These are phyloP conservation scores for Hemileccinum rubropunctum DNA, from an alignment of 768 basidiomycete genomes.

Conservation along the genomic window DNA sequence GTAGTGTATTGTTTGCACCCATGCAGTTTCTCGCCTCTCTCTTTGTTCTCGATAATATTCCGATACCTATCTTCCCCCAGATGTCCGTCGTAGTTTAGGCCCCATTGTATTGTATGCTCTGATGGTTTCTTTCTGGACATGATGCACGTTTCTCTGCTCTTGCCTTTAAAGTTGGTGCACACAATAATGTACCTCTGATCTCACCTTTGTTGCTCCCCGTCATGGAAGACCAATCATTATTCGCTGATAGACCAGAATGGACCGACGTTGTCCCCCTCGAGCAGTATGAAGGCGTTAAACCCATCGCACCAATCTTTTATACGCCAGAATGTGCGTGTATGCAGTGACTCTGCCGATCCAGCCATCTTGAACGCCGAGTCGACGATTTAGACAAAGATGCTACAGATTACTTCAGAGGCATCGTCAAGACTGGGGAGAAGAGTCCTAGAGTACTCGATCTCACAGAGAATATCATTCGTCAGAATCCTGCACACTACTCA, in stretches of 20 bases:
- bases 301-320: conserved; percentile 93
- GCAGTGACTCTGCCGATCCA: neutral
- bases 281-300: conserved; percentile 76
- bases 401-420: conserved; percentile 87
- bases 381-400: conserved; percentile 77
- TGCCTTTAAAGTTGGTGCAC: too few species aligned
- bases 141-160: neutral
- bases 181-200: too few species aligned
- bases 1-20: conserved; percentile 4
- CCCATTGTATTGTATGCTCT: conserved; percentile 21
- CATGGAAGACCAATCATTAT: conserved; percentile 35
- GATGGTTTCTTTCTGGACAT: conserved; percentile 9
- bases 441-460: conserved; percentile 79
- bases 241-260: conserved; percentile 72
- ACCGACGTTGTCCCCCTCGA: conserved; percentile 72
- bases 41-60: conserved; percentile 18
- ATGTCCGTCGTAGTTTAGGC: conserved; percentile 21
- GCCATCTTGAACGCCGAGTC: conserved; percentile 5
- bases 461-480: conserved; percentile 83
- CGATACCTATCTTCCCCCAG: conserved; percentile 17
- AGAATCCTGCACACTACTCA: conserved; percentile 96
- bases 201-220: neutral
- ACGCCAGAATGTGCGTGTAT: conserved; percentile 72
- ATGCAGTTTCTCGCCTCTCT: conserved; percentile 1
- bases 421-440: conserved; percentile 75